Evolutionary conservation across 768 basidiomycete species (phyloP).

Genomic region (Pleurotus giganteus): DNA sequence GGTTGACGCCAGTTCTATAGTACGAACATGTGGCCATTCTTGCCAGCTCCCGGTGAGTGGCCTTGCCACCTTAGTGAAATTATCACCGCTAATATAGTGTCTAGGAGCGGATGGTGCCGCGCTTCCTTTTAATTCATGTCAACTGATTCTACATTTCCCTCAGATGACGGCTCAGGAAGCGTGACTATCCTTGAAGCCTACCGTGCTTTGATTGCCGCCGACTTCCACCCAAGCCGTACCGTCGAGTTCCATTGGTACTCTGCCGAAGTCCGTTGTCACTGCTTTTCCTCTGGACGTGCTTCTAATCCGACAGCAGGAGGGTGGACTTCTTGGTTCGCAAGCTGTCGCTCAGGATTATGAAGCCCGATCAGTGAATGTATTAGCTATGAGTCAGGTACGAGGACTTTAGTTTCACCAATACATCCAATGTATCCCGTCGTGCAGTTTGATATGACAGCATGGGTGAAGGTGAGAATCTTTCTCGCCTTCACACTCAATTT

Average conservation of each 20-base stretch:
- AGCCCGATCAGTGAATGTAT: slow-evolving; percentile 56
- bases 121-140: slow-evolving; percentile 14
- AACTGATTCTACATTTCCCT: not conserved
- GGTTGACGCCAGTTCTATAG: slow-evolving; percentile 30
- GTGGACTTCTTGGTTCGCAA: slow-evolving; percentile 85
- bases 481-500: slow-evolving; percentile 8
- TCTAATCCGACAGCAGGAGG: slow-evolving; percentile 49
- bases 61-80: slow-evolving; percentile 18
- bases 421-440: slow-evolving; percentile 7
- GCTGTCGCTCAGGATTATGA: slow-evolving; percentile 82
- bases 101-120: slow-evolving; percentile 49
- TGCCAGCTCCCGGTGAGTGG: slow-evolving; percentile 67
- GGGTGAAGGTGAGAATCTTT: slow-evolving; percentile 70
- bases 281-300: slow-evolving; percentile 8
- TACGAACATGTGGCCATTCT: slow-evolving; percentile 77
- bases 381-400: slow-evolving; percentile 80
- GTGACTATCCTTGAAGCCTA: slow-evolving; percentile 80
- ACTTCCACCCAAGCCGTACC: slow-evolving; percentile 62
- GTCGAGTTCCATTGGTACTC: slow-evolving; percentile 88
- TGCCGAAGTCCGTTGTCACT: slow-evolving; percentile 52
- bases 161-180: slow-evolving; percentile 73
- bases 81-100: slow-evolving; percentile 23
- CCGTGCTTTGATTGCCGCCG: slow-evolving; percentile 63
- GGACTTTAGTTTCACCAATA: slow-evolving; percentile 2
- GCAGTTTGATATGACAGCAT: slow-evolving; percentile 91